Percentiles rank a stretch among this genome's conserved stretches.
These are phyloP conservation scores for Entonaema liquescens DNA, from an alignment of 495 filamentous ascomycete species.

Conservation along the genomic window DNA sequence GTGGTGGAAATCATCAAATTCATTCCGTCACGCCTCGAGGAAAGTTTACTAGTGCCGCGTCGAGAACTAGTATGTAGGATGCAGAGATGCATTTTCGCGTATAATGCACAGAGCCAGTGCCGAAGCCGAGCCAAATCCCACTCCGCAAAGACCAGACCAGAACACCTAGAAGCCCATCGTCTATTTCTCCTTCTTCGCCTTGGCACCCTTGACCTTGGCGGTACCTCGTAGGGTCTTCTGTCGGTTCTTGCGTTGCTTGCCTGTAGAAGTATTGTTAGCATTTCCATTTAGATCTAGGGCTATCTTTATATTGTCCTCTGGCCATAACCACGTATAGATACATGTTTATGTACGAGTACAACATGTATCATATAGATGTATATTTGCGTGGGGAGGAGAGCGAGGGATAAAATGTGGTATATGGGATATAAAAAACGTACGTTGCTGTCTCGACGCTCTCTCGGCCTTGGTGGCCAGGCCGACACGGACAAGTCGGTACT, in stretches of 20 bases:
- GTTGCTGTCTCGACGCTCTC: slow-evolving; percentile 96
- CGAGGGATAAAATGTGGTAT: too few relatives aligned
- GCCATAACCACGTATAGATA: too few relatives aligned
- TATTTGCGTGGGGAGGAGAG: too few relatives aligned
- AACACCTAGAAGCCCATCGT: slow-evolving; percentile 41
- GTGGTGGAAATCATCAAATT: slow-evolving; percentile 40
- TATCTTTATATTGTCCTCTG: neutral
- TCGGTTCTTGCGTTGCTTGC: slow-evolving; percentile 99
- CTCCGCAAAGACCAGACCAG: slow-evolving; percentile 38
- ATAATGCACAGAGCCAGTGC: slow-evolving; percentile 40
- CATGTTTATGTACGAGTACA: too few relatives aligned
- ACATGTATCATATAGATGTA: too few relatives aligned
- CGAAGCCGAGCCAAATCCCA: slow-evolving; percentile 41
- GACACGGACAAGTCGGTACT: slow-evolving; percentile 93
- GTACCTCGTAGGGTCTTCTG: slow-evolving; percentile 97
- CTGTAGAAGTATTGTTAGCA: slow-evolving; percentile 59
- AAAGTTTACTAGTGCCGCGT: slow-evolving; percentile 27
- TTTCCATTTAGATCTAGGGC: slow-evolving; percentile 40
- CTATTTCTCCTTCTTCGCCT: slow-evolving; percentile 74
- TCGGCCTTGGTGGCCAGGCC: slow-evolving; percentile 92
- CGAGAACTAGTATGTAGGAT: slow-evolving; percentile 36
- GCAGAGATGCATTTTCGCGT: slow-evolving; percentile 40
- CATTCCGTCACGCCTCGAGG: slow-evolving; percentile 42
- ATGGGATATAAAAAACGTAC: slow-evolving; percentile 69
- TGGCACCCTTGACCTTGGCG: slow-evolving; percentile 86